Evolutionary conservation across 2,329 filamentous ascomycete genomes (phyloP), one percentile per base, ranked within the genome.

Genomic region (Thyridium curvatum): DNA sequence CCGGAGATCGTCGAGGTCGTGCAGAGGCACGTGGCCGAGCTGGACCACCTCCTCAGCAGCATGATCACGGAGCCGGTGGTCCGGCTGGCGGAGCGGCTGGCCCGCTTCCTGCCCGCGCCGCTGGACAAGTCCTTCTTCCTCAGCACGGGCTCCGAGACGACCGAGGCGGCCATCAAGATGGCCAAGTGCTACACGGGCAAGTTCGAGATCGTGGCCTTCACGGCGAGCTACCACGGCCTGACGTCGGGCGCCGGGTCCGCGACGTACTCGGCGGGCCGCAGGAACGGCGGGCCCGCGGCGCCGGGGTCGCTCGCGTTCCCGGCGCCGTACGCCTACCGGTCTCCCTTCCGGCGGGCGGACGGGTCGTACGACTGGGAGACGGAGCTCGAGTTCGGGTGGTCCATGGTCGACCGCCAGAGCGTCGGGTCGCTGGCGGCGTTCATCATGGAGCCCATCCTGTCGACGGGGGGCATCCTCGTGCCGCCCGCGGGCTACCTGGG

Each of bases 341-440:
- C 78, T 0, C 64, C 71, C 0, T 84, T 84, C 54, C 68, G 73
- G 9, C 68, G 71, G 29, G 16, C 69, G 0, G 77, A 83, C 44
- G 77, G 77, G 1, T 68, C 67, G 0, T 77, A 84, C 45, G 79
- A 84, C 51, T 84, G 79, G 79, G 64, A 78, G 46, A 71, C 74
- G 0, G 80, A 84, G 52, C 58, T 84, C 12, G 68, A 78, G 10
- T 83, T 74, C 47, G 77, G 74, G 14, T 83, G 74, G 65, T 60
- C 63, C n/a, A 63, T 83, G 56, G 59, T 84, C 32, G 78, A 83
- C 47, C 59, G 64, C 4, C 71, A 77, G 42, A 74, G 66, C 1
- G 68, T 70, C 14, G 79, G 78, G 0, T 80, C 76, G 0, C 64
- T 84, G 1, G 77, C 79, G 0, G 79, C 79, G 0, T 71, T 78